Conservation (phyloP, 2,329 filamentous ascomycete species). For the Apiospora arundinis region DNA sequence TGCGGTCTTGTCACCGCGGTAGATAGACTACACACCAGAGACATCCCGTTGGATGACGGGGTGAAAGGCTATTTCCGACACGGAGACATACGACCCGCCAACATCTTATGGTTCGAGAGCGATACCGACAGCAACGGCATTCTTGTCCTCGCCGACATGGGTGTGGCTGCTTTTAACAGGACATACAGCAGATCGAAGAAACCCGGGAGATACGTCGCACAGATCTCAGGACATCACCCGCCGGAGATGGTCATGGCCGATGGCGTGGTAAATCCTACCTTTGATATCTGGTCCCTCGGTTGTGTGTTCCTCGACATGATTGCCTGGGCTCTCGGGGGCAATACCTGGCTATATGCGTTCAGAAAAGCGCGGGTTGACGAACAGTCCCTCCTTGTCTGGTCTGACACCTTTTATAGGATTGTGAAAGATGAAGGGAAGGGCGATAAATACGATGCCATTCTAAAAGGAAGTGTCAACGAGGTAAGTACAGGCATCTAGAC, state of each 20-base stretch:
- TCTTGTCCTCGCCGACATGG: constrained; percentile 29
- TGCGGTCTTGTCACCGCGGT: constrained; percentile 25
- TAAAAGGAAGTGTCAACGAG: too few relatives aligned
- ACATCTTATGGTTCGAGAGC: constrained; percentile 27
- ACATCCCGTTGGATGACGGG: neutral
- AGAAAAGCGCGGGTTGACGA: too few relatives aligned
- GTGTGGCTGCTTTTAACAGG: constrained; percentile 24
- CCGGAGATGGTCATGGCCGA: constrained; percentile 27
- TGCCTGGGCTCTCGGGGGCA: constrained; percentile 25
- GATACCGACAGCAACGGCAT: neutral
- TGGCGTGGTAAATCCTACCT: constrained; percentile 22
- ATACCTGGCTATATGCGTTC: neutral
- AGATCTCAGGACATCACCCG: constrained; percentile 23
- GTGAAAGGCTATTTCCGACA: constrained; percentile 32
- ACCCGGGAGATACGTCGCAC: neutral
- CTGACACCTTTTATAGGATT: too few relatives aligned
- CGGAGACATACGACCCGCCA: constrained; percentile 36
- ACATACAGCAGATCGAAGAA: constrained; percentile 25
- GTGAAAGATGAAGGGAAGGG: too few relatives aligned
- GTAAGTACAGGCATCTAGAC: too few relatives aligned
- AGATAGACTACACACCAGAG: constrained; percentile 27
- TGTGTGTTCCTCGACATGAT: constrained; percentile 29
- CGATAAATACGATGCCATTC: too few relatives aligned
- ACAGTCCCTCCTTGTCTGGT: too few relatives aligned
- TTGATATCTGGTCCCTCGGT: constrained; percentile 29